Evolutionary conservation across 2,329 filamentous ascomycete species (phyloP).

Genomic region (Cladophialophora chaetospira): DNA sequence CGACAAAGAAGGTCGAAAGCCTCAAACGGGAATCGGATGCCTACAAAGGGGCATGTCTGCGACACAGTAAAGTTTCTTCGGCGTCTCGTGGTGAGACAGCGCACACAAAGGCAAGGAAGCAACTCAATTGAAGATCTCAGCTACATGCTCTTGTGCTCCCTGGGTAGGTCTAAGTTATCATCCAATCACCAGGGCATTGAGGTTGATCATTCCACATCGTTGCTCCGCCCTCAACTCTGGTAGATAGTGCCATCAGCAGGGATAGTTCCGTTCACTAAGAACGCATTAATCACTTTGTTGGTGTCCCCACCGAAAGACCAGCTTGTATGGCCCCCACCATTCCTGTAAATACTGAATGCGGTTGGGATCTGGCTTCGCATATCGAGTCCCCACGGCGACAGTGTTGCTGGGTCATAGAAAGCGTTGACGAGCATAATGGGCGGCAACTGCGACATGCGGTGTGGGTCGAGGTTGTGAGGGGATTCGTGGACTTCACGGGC

Average conservation of each 20-base stretch:
- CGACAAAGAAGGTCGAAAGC: no score
- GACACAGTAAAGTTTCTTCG: no score
- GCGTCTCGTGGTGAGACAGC: no score
- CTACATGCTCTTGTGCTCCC: no score
- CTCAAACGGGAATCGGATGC: no score
- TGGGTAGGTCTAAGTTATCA: no score
- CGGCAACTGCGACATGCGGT: slow-evolving; percentile 21
- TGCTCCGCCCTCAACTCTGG: not conserved
- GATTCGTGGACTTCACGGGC: slow-evolving; percentile 42
- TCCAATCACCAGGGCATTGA: no score
- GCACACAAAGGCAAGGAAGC: no score
- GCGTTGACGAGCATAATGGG: slow-evolving; percentile 45
- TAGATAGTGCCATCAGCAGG: not conserved
- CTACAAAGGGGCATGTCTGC: no score
- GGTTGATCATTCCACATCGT: not conserved
- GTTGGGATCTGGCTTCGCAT: slow-evolving; percentile 40
- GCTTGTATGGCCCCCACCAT: slow-evolving; percentile 35
- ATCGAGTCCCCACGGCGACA: slow-evolving; percentile 32
- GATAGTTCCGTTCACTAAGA: slow-evolving; percentile 9
- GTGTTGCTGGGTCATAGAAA: slow-evolving; percentile 45
- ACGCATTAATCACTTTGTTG: not conserved
- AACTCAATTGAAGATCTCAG: no score
- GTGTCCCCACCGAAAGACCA: not conserved
- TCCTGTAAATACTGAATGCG: slow-evolving; percentile 42
- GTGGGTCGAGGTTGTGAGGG: slow-evolving; percentile 35